A percentile compares a stretch with the other conserved stretches of the same genome.
These are phyloP conservation scores for Metschnikowia picachoensis DNA, from an alignment of 805 yeast species.

Conservation along the genomic window DNA sequence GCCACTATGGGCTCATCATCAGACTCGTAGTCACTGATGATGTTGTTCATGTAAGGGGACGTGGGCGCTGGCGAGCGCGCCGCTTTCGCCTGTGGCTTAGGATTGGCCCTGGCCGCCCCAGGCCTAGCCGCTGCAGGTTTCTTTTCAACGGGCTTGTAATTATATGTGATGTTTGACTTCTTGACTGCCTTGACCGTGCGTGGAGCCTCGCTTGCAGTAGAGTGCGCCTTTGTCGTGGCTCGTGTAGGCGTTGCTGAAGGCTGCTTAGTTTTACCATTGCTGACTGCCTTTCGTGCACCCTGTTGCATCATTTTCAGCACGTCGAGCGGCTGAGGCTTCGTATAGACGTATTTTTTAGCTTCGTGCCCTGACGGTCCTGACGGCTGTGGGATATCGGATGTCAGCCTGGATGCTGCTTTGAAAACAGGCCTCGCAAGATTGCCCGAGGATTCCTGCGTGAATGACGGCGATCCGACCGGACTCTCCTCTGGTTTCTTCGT, in stretches of 20 bases:
- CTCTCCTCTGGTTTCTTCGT: not conserved
- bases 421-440: not conserved
- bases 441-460: not conserved
- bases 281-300: constrained; percentile 3
- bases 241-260: constrained; percentile 7
- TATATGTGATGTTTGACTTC: constrained; percentile 31
- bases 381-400: constrained; percentile 21
- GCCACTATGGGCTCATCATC: constrained; percentile 8
- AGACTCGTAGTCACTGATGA: constrained; percentile 22
- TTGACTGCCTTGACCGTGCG: constrained; percentile 12
- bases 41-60: constrained; percentile 27
- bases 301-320: constrained; percentile 31
- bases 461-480: not conserved
- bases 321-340: constrained; percentile 38
- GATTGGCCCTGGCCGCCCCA: not conserved
- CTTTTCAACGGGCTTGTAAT: constrained; percentile 21
- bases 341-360: constrained; percentile 29
- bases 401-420: constrained; percentile 19
- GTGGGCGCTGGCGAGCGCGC: constrained; percentile 5
- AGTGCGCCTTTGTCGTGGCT: constrained; percentile 6
- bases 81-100: not conserved
- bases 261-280: not conserved
- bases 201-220: constrained; percentile 5
- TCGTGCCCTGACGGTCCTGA: constrained; percentile 7
- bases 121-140: constrained; percentile 9